These are phyloP conservation scores for Ascocoryne sarcoides DNA, from an alignment of 2,329 filamentous ascomycete genomes.

Conservation along the genomic window DNA sequence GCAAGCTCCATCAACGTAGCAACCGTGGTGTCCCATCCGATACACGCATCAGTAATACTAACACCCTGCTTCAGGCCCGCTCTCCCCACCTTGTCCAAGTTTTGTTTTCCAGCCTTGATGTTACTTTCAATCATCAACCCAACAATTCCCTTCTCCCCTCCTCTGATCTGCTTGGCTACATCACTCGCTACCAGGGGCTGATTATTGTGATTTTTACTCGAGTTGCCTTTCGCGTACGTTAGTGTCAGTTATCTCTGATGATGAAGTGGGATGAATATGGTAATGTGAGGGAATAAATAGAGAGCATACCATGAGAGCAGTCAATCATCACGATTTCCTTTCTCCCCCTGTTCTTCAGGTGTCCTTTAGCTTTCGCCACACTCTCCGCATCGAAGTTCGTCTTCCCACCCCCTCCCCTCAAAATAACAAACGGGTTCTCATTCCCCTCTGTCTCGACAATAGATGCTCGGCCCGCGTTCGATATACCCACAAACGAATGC, in stretches of 20 bases:
- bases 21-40: slow-evolving; percentile 82
- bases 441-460: slow-evolving; percentile 92
- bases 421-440: slow-evolving; percentile 93
- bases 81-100: slow-evolving; percentile 77
- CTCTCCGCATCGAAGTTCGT: slow-evolving; percentile 89
- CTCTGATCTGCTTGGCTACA: slow-evolving; percentile 75
- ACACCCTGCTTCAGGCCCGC: slow-evolving; percentile 75
- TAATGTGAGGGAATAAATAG: not conserved
- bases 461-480: slow-evolving; percentile 90
- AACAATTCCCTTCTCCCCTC: slow-evolving; percentile 80
- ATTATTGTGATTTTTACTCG: slow-evolving; percentile 94
- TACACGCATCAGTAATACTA: slow-evolving; percentile 93
- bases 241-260: slow-evolving; percentile 1
- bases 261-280: not conserved
- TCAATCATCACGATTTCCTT: slow-evolving; percentile 93
- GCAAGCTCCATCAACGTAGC: slow-evolving; percentile 77
- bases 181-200: slow-evolving; percentile 85
- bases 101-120: slow-evolving; percentile 84
- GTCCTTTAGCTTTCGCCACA: slow-evolving; percentile 71
- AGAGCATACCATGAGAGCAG: slow-evolving; percentile 76
- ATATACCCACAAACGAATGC: slow-evolving; percentile 98
- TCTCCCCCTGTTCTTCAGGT: slow-evolving; percentile 72
- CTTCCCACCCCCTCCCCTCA: slow-evolving; percentile 82
- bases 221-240: slow-evolving; percentile 59
- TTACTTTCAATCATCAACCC: slow-evolving; percentile 99